Evolutionary conservation across 2,329 filamentous ascomycete species (phyloP).

Genomic region (Nothophaeocryptopus gaeumannii): DNA sequence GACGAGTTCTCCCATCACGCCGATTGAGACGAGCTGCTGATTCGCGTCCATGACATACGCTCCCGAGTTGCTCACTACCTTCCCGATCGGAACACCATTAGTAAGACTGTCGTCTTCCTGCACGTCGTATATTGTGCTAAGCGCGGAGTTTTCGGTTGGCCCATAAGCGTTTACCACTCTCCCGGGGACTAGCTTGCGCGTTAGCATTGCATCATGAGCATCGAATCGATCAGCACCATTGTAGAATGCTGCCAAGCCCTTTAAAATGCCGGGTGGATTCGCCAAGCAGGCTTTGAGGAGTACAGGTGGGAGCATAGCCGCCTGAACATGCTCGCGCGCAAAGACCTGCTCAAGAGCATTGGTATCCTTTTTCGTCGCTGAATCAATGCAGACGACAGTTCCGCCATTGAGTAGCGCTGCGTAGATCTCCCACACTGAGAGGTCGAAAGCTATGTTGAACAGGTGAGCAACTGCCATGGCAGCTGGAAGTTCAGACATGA

Average conservation of each 20-base stretch:
- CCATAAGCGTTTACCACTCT: constrained; percentile 12
- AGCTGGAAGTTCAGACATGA: too few species aligned
- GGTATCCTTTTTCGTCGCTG: neutral
- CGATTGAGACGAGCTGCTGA: neutral
- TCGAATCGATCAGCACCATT: constrained; percentile 6
- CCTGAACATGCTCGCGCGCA: neutral
- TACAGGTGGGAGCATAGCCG: constrained; percentile 10
- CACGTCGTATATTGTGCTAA: constrained; percentile 10
- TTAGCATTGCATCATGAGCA: neutral
- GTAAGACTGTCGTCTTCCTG: neutral
- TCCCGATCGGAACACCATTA: constrained; percentile 6
- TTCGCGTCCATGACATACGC: constrained; percentile 5
- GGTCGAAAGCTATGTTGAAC: constrained; percentile 19
- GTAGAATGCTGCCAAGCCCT: constrained; percentile 2
- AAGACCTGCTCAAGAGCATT: neutral
- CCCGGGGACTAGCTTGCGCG: too few species aligned
- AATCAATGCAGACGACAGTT: constrained; percentile 3
- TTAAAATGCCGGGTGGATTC: constrained; percentile 3
- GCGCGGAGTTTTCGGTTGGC: constrained; percentile 13
- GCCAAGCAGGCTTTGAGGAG: too few species aligned
- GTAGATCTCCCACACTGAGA: constrained; percentile 39
- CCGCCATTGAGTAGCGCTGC: constrained; percentile 18
- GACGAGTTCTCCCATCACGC: constrained; percentile 10
- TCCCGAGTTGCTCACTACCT: constrained; percentile 1
- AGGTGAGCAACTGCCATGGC: constrained; percentile 7